These are phyloP conservation scores for Xylaria multiplex DNA, from an alignment of 2,329 filamentous ascomycete species.

Conservation along the genomic window DNA sequence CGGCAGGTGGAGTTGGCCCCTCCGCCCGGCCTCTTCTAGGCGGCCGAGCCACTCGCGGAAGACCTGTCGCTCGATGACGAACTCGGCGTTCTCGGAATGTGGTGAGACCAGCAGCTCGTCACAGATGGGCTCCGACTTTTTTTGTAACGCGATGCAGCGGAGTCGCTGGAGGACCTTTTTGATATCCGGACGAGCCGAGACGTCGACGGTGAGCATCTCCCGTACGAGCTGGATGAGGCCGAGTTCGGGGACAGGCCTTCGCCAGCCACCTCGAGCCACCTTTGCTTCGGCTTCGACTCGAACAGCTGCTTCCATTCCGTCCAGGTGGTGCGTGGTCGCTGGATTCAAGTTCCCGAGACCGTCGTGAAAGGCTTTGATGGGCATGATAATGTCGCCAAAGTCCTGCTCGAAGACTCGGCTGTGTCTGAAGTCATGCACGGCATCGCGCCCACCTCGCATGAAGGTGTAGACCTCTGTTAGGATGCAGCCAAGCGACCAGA, in stretches of 20 bases:
- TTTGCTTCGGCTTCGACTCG: too few relatives aligned
- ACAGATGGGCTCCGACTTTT: neutral
- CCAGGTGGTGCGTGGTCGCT: neutral
- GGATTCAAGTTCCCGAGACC: neutral
- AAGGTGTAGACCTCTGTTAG: too few relatives aligned
- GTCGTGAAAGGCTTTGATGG: slow-evolving; percentile 7
- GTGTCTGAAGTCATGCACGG: neutral
- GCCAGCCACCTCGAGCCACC: neutral
- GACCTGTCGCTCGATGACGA: slow-evolving; percentile 10
- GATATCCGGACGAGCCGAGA: neutral
- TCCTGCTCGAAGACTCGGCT: slow-evolving; percentile 2
- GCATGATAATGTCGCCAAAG: neutral
- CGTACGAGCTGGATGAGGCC: slow-evolving; percentile 6
- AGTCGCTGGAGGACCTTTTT: neutral
- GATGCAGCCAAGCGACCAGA: too few relatives aligned
- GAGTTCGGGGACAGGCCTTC: slow-evolving; percentile 2
- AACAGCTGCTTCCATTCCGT: neutral
- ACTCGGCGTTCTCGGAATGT: neutral
- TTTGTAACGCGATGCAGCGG: slow-evolving; percentile 8
- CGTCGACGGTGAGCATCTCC: slow-evolving; percentile 9
- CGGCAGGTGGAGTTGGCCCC: slow-evolving; percentile 2
- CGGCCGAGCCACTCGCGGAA: slow-evolving; percentile 6
- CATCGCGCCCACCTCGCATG: too few relatives aligned
- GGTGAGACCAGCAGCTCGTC: neutral
- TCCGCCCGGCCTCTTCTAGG: neutral